Conservation (phyloP, 2,329 filamentous ascomycete genomes). For the Coniochaeta ligniaria region DNA sequence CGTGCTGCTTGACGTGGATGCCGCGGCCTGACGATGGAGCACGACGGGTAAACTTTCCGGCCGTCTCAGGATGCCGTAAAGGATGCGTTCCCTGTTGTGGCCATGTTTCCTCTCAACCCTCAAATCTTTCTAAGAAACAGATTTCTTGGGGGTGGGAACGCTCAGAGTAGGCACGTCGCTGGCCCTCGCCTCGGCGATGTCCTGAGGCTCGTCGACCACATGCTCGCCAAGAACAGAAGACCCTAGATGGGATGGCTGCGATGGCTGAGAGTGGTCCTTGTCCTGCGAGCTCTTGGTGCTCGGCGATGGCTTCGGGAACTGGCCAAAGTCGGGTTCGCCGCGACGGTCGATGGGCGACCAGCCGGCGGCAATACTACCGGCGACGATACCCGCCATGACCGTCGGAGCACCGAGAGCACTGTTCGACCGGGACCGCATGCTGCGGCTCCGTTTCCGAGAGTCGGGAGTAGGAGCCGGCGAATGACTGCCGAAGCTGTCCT, state of each 20-base stretch:
- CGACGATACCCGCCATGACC: slow-evolving; percentile 79
- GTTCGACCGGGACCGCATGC: slow-evolving; percentile 57
- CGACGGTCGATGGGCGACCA: slow-evolving; percentile 65
- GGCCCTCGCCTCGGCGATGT: slow-evolving; percentile 17
- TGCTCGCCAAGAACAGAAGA: slow-evolving; percentile 11
- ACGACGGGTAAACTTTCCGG: neutral
- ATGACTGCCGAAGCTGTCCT: slow-evolving; percentile 38
- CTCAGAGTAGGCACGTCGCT: slow-evolving; percentile 15
- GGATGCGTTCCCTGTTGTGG: neutral
- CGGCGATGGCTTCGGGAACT: slow-evolving; percentile 22
- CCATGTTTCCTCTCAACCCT: neutral
- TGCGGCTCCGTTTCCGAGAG: slow-evolving; percentile 58
- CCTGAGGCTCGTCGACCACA: slow-evolving; percentile 27
- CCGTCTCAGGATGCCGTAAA: neutral
- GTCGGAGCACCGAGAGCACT: slow-evolving; percentile 68
- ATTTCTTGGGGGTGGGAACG: slow-evolving; percentile 11
- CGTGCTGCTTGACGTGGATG: neutral
- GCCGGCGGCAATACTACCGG: slow-evolving; percentile 66
- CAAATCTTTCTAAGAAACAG: neutral
- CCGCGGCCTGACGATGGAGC: neutral
- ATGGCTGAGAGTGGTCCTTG: slow-evolving; percentile 15
- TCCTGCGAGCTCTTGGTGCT: slow-evolving; percentile 2
- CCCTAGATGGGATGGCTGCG: slow-evolving; percentile 7
- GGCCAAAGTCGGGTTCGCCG: slow-evolving; percentile 26
- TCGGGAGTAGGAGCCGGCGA: slow-evolving; percentile 44